Evolutionary conservation across 2,329 filamentous ascomycete genomes (phyloP), one percentile per base, ranked within the genome.

Genomic region (Cercospora sp.): DNA sequence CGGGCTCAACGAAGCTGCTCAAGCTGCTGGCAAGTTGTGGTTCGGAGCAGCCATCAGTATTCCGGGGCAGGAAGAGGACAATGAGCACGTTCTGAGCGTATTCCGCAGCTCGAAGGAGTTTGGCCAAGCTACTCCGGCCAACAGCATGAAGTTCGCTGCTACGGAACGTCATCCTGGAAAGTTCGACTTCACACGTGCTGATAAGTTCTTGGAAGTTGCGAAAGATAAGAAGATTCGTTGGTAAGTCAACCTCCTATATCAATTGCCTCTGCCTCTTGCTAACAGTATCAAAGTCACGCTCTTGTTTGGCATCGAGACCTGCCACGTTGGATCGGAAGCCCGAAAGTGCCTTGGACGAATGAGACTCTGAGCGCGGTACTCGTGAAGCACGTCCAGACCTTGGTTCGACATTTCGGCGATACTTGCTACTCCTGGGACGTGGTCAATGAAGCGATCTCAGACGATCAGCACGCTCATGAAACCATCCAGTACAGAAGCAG

Each of bases 101-200:
- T 80, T 89, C 51, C 83, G 82, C 70, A 80, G 89, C 76, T 79
- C 75, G 7, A 79, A 80, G 58, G 87, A 90, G 74, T 91, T 90
- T 73, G 89, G 89, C 33, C 85, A 88, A 60, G 62, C 51, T 20
- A 67, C 68, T 12, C 78, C 78, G 0, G 79, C 79, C 66, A 80
- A 80, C 66, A 71, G 75, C 28, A 77, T 78, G 78, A 80, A 81
- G 64, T 81, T 79, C 77, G 78, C 80, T 33, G 73, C 75, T 5
- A 81, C 76, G 3, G 79, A 82, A 69, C 77, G 78, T 20, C 71
- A 70, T 10, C 76, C 73, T 3, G 73, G 73, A 60, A 68, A 72
- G 31, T 81, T 81, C 69, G 78, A 71, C 65, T 80, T 75, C 67
- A 55, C 65, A 7, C 16, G 48, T 5, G 65, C 59, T 16, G 51